Evolutionary conservation across 1,139 yeast species (phyloP), one percentile per base, ranked within the genome.

Genomic region (Pichia sp.): DNA sequence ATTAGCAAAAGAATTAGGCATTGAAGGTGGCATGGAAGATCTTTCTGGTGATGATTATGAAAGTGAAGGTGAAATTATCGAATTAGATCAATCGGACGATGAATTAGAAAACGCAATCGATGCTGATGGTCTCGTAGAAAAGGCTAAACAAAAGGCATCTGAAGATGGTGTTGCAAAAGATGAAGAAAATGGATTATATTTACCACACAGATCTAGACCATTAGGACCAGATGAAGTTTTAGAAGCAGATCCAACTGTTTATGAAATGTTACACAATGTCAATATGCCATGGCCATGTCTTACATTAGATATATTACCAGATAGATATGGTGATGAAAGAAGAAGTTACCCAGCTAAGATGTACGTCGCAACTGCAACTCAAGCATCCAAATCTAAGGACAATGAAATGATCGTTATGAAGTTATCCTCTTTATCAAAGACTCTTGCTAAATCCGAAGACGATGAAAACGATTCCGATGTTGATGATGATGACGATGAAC

Each of bases 281-380:
- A 88, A 87, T 65, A 73, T 93, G 66, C 96, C 96, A 60, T 93
- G 99, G 98, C 98, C 99, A 19, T 90, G 97, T 69, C 72, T 93
- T 62, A 88, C 97, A 2, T 75, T 94, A 53, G 99, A 93, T 63
- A 71, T 93, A 34, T 70, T 94, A 48, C 96, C 96, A 12, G 99
- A 93, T 65, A 71, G 74, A 45, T 73, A 89, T 48, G 99, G 99
- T 10, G 75, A 78, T 47, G 97, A 90, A 67, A 83, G 99, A 72
- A 79, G 96, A 69, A 77, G 77, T 38, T 93, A 82, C 62, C 99
- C 99, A 6, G 96, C 95, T 37, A 77, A 95, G 4, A 73, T 90
- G 58, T 87, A 87, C 61, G 68, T 90, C 48, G 82, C 95, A 9
- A 87, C 98, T 4, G 99, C 97, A 7, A 90, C 98, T 1, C 99